Conservation (phyloP, 1,284 basidiomycete genomes). For the Flammula alnicola region DNA sequence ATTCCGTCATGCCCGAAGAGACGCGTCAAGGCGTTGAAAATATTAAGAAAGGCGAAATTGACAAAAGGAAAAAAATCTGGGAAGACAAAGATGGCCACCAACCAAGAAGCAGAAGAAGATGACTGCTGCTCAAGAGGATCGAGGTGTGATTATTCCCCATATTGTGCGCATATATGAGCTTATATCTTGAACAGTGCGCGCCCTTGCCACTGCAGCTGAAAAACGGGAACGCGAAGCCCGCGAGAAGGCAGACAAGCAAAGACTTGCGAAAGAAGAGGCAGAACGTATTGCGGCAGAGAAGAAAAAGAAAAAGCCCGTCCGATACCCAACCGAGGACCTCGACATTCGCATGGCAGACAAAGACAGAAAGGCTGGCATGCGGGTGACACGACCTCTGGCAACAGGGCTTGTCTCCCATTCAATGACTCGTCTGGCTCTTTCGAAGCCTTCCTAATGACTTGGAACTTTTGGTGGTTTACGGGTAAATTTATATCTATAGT, state of each 20-base stretch:
- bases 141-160: slow-evolving; percentile 51
- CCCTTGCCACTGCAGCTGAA: slow-evolving; percentile 51
- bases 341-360: slow-evolving; percentile 77
- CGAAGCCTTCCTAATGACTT: slow-evolving; percentile 85
- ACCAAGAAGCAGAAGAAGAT: slow-evolving; percentile 83
- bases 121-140: slow-evolving; percentile 70
- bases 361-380: slow-evolving; percentile 78
- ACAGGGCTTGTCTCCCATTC: slow-evolving; percentile 71
- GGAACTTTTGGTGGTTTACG: slow-evolving; percentile 95
- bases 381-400: slow-evolving; percentile 71
- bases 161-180: slow-evolving; percentile 19
- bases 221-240: slow-evolving; percentile 70
- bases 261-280: slow-evolving; percentile 70
- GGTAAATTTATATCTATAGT: slow-evolving; percentile 55
- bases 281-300: slow-evolving; percentile 74
- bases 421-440: slow-evolving; percentile 73
- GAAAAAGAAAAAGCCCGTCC: slow-evolving; percentile 89
- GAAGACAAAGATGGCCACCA: slow-evolving; percentile 81
- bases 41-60: slow-evolving; percentile 85
- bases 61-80: slow-evolving; percentile 89
- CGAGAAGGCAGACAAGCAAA: slow-evolving; percentile 69
- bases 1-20: slow-evolving; percentile 84
- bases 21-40: slow-evolving; percentile 79
- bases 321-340: slow-evolving; percentile 85
- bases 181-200: slow-evolving; percentile 35